Evolutionary conservation across 139 green algal species (phyloP).

Genomic region (Tetradesmus lagerheimii): DNA sequence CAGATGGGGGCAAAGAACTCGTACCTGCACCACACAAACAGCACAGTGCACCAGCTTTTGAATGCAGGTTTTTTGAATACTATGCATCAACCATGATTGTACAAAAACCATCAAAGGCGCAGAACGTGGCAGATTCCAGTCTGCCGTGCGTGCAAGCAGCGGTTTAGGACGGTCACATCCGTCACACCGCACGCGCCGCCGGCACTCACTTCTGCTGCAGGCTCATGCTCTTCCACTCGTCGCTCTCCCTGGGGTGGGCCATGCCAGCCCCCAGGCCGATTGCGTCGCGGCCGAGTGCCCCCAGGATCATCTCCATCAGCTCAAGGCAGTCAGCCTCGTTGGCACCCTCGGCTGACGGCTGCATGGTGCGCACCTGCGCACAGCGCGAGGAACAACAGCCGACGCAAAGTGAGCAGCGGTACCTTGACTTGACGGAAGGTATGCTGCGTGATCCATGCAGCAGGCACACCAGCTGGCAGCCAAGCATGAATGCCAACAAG

Average conservation of each 20-base stretch:
- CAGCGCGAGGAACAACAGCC: conserved; percentile 51
- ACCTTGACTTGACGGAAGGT: too few relatives aligned
- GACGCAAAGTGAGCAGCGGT: not conserved
- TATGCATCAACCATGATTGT: too few relatives aligned
- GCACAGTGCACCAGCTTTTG: conserved; percentile 15
- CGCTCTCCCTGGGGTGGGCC: conserved; percentile 82
- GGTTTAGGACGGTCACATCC: too few relatives aligned
- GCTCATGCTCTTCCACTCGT: conserved; percentile 86
- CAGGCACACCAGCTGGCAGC: too few relatives aligned
- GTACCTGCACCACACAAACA: conserved; percentile 61
- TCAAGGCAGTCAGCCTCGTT: conserved; percentile 87
- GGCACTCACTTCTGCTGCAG: conserved; percentile 55
- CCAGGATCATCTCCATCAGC: conserved; percentile 95
- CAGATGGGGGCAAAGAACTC: conserved; percentile 94
- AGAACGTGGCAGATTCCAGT: too few relatives aligned
- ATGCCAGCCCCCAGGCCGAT: conserved; percentile 84
- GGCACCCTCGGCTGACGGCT: conserved; percentile 64
- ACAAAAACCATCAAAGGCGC: too few relatives aligned
- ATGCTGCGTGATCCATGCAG: too few relatives aligned
- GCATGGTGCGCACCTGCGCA: conserved; percentile 71
- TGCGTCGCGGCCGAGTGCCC: conserved; percentile 84
- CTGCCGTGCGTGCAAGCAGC: too few relatives aligned
- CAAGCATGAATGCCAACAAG: too few relatives aligned
- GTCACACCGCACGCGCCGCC: too few relatives aligned
- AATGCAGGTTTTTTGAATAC: too few relatives aligned